Base-by-base conservation (phyloP, 306 rosid genomes). In the Acacia acuminata region DNA sequence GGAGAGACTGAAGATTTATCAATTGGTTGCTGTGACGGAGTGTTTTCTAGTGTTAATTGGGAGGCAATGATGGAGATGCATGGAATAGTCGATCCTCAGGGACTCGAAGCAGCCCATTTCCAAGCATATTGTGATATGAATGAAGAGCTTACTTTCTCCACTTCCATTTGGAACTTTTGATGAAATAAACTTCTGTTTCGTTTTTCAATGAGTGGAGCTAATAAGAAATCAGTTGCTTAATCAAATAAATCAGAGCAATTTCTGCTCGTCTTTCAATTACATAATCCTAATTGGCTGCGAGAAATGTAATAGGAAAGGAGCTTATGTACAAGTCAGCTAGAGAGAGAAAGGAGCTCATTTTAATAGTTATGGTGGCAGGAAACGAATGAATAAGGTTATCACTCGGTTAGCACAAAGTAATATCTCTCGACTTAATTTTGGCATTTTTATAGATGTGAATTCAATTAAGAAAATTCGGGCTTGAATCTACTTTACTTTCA, bases 111-210 rank as follows among this genome's bases (percentile, higher is more conserved):
- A 50, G 79, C 74, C 14, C 85, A 84, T 75, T 79, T 90, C 64
- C 92, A 89, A 78, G 80, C 83, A 73, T 88, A 85, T 38, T 38
- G 8, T 71, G 92, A 94, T 72, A 77, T 53, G 42, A 80, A 73
- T 79, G 96, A 94, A 71, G 94, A 91, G 30, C 87, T 85, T 34
- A 66, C 83, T 63, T 91, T 91, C 81, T 85, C 91, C 75, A 43
- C 93, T 82, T 91, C 97, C 82, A 86, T 91, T 86, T 91, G 97
- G 97, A 82, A 96, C 86, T 96, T 92, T 32, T 85, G 68, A 91
- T 82, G 34, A 48, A 77, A 77, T 17, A 74, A 56, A 27, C n/a
- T 20, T 11, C 63, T 20, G 11, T 56, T n/a, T 20, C 12, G n/a
- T 8, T 10, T 20, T 56, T 20, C 22, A 45, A 42, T 20, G 1